Base-by-base conservation (phyloP, 331 rosid genomes). In the Acacia concinna region DNA sequence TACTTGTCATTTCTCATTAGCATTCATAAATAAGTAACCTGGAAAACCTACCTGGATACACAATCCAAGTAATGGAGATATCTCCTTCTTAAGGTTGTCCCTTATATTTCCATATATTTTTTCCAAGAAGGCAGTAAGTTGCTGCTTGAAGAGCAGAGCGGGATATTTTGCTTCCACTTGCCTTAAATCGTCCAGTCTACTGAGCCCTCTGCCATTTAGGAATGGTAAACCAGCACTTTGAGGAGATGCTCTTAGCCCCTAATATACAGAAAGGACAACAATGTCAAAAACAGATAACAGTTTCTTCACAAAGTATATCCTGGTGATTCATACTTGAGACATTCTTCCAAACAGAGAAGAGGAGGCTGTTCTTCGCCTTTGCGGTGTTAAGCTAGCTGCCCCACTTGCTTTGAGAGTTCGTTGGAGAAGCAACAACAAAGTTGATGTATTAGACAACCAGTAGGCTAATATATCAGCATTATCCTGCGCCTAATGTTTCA, bases 101-200 rank as follows among this genome's bases (percentile, higher is more conserved):
- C 96, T 84, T 52, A 91, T 89, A 90, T 86, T 89, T 82, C 96
- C 96, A 82, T 91, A 91, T 77, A 91, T 91, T 84, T 91, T 91
- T 82, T 91, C 96, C 31, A 91, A 85, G 83, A 91, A 91, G 44
- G 96, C 96, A 62, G 96, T 91, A 66, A 91, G 96, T 88, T 91
- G 96, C 86, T 91, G 96, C 88, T 91, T 91, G 77, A 91, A 91
- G 77, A 91, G 66, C 70, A 91, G 82, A 7, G 96, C 96, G 3
- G 96, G 96, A 79, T 91, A 91, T 71, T 91, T 91, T 15, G 96
- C 96, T 85, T 91, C 96, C 74, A 91, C 96, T 86, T 87, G 96
- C 76, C 96, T 86, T 43, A 91, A 87, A 76, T 91, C 96, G 46
- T 91, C 91, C 72, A 86, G 75, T 60, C 93, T 86, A 57, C 96